Conservation (phyloP, 768 basidiomycete genomes). For the Amanita pallidorosea region DNA sequence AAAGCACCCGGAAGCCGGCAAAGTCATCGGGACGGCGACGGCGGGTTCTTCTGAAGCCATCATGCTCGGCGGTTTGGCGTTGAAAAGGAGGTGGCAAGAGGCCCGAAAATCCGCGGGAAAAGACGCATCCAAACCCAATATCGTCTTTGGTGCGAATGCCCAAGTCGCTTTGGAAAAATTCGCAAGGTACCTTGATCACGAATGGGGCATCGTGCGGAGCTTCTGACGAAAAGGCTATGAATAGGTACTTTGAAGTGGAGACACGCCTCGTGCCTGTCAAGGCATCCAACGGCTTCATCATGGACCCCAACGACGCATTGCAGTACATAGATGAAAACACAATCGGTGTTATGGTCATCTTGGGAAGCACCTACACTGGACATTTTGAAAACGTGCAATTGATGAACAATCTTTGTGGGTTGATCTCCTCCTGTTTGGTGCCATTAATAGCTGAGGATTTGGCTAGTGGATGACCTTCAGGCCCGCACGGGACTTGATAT, state of each 20-base stretch:
- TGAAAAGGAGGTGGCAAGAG: constrained; percentile 62
- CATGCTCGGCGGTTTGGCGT: constrained; percentile 59
- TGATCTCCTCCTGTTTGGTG: not conserved
- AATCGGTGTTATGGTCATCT: constrained; percentile 52
- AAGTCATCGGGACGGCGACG: constrained; percentile 53
- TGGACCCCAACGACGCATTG: constrained; percentile 47
- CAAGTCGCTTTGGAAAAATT: constrained; percentile 61
- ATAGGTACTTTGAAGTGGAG: constrained; percentile 52
- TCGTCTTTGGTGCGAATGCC: constrained; percentile 49
- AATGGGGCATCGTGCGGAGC: not conserved
- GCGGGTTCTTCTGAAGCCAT: constrained; percentile 60
- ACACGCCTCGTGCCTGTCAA: constrained; percentile 37
- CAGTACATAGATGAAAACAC: constrained; percentile 60
- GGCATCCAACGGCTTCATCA: constrained; percentile 33
- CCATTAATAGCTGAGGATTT: not conserved
- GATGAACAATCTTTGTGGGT: constrained; percentile 38
- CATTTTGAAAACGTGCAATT: constrained; percentile 50
- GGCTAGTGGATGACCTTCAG: constrained; percentile 41
- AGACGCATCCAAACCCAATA: constrained; percentile 43
- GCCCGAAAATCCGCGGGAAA: constrained; percentile 48
- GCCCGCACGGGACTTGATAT: constrained; percentile 43
- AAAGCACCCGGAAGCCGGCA: constrained; percentile 45
- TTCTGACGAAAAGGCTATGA: constrained; percentile 1
- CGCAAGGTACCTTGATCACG: constrained; percentile 26
- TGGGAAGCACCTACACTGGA: constrained; percentile 49